phyloP scores from a whole-genome alignment of 257 asterid genomes.

The Solanum pimpinellifolium region DNA sequence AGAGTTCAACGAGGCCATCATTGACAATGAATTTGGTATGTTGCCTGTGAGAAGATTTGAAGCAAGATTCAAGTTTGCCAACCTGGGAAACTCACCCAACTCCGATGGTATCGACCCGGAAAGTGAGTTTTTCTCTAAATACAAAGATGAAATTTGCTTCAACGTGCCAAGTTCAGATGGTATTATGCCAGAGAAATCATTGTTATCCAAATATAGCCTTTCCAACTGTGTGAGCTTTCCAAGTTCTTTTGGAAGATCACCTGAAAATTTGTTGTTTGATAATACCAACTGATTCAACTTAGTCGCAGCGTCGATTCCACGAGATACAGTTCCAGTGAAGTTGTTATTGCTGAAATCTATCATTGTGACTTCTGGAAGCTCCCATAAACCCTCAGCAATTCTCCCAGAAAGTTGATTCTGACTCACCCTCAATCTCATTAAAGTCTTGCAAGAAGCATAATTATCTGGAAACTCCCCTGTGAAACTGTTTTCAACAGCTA shows the following conservation, averaged over 20 bases:
- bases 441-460: conserved; percentile 5
- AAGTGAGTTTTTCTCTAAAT: neutral
- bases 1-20: neutral
- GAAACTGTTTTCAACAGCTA: conserved; percentile 3
- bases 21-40: conserved; percentile 3
- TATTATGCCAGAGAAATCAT: conserved; percentile 7
- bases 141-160: neutral
- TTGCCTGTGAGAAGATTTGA: conserved; percentile 1
- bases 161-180: conserved; percentile 1
- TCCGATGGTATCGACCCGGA: conserved; percentile 5
- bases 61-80: conserved; percentile 4
- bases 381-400: conserved; percentile 7
- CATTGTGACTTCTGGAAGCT: conserved; percentile 2
- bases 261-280: conserved; percentile 1
- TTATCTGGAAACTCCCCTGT: conserved; percentile 6
- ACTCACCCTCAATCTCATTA: conserved; percentile 10
- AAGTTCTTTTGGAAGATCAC: conserved; percentile 5
- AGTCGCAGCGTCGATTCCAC: conserved; percentile 4
- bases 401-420: conserved; percentile 8
- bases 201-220: conserved; percentile 1
- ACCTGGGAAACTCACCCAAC: conserved; percentile 7
- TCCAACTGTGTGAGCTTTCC: neutral
- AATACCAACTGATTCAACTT: conserved; percentile 1
- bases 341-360: neutral
- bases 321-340: conserved; percentile 4